Evolutionary conservation across 345 rosid genomes (phyloP).

Genomic region (Isatis tinctoria): DNA sequence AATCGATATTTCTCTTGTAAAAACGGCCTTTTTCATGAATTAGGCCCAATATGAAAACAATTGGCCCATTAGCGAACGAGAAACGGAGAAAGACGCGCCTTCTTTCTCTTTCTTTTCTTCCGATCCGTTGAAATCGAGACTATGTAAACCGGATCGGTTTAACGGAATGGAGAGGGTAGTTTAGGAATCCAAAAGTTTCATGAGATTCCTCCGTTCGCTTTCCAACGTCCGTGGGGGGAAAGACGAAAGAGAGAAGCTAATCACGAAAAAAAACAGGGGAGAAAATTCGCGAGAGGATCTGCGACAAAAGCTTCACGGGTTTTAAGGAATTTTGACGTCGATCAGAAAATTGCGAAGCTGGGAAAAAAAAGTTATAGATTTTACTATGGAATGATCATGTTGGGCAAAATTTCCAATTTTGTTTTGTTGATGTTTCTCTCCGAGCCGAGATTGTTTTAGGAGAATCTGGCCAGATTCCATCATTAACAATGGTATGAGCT

Average conservation of each 20-base stretch:
- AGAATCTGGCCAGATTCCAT: background rate
- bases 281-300: background rate
- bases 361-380: background rate
- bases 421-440: constrained; percentile 1
- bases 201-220: constrained; percentile 15
- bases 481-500: constrained; percentile 22
- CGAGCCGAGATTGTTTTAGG: background rate
- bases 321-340: constrained; percentile 16
- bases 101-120: too few relatives aligned
- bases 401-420: background rate
- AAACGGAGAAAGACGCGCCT: background rate
- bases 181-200: background rate
- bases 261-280: background rate
- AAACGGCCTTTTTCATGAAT: background rate
- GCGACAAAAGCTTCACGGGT: background rate
- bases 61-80: background rate
- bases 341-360: constrained; percentile 10
- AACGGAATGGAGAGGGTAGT: background rate
- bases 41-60: background rate
- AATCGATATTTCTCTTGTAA: background rate
- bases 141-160: constrained; percentile 18
- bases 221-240: constrained; percentile 32
- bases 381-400: background rate
- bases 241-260: constrained; percentile 15
- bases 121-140: background rate